These are phyloP conservation scores for Diospyros lotus DNA, from an alignment of 148 eudicot genomes.

Conservation along the genomic window DNA sequence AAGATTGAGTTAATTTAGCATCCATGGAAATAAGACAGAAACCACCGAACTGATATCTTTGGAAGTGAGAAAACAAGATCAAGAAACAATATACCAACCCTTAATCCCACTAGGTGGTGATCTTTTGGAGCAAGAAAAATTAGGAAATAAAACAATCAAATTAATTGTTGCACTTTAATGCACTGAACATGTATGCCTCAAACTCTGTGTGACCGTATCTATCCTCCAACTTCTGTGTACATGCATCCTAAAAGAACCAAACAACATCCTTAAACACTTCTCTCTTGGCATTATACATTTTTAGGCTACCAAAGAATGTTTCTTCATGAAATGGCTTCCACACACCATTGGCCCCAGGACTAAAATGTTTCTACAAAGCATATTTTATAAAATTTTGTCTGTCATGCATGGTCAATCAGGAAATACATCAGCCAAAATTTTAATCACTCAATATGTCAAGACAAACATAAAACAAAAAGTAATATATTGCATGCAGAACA, in stretches of 20 bases:
- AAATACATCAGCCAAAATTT: background rate
- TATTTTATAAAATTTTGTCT: background rate
- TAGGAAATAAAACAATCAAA: too few species aligned
- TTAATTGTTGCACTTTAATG: too few species aligned
- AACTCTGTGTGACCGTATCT: background rate
- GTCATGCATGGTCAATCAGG: background rate
- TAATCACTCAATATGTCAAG: background rate
- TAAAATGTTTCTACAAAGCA: background rate
- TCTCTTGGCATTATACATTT: background rate
- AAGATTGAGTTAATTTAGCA: background rate
- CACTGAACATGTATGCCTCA: background rate
- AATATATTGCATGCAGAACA: too few species aligned
- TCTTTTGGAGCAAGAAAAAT: background rate
- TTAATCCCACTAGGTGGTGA: background rate
- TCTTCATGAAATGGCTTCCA: conserved; percentile 1
- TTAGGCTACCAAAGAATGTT: background rate
- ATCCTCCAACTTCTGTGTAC: background rate
- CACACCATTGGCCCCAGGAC: background rate
- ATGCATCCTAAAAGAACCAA: background rate
- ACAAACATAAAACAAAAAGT: background rate
- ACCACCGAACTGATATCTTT: background rate
- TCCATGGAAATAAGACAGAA: background rate
- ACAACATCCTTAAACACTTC: background rate
- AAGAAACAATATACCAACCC: background rate
- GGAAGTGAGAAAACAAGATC: background rate